Evolutionary conservation across 305 asterid genomes (phyloP), one percentile per base, ranked within the genome.

Genomic region (Rubia tinctorum): DNA sequence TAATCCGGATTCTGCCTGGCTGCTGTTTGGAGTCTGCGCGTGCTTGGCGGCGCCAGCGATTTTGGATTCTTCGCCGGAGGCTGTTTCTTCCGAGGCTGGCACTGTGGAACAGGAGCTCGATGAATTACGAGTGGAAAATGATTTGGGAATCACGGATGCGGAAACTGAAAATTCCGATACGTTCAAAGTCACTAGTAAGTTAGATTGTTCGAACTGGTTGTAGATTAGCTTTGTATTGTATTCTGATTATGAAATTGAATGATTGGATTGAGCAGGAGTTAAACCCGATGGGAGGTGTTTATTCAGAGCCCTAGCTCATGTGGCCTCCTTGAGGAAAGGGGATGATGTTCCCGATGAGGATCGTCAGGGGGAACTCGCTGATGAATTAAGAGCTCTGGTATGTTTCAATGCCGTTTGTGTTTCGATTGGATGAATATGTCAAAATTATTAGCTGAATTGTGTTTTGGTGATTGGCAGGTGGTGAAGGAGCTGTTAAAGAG

Each of bases 331-430:
- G 83, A 83, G 87, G 73, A 86, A 85, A 65, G 95, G 93, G 65
- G 90, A 82, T 72, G 80, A 76, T 59, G 89, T 86, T 45, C 98
- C 96, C 0, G 91, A 92, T 75, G 97, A 90, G 73, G 83, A 80
- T 83, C 88, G 80, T 8, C 93, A 92, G 79, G 84, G 78, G 44
- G 95, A 90, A 73, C 91, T 92, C 37, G 98, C 96, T 79, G 98
- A 90, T 85, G 91, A 90, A 84, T 86, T 92, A 82, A 87, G 98
- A 90, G 91, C 98, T 76, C 88, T 85, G 71, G 97, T 90, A 86
- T 49, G 15, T 69, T 42, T 55, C n/a, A 18, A 25, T 1, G 13
- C n/a, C 25, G 25, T 53, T 59, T 23, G 22, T 8, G 37, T 18
- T 15, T 25, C 18, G 4, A 10, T 49, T 71, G 56, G 42, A 7